Percentiles rank a stretch among this genome's conserved stretches.
These are phyloP conservation scores for Vickermania spadyakhi DNA, from an alignment of 208 protist species.

Conservation along the genomic window DNA sequence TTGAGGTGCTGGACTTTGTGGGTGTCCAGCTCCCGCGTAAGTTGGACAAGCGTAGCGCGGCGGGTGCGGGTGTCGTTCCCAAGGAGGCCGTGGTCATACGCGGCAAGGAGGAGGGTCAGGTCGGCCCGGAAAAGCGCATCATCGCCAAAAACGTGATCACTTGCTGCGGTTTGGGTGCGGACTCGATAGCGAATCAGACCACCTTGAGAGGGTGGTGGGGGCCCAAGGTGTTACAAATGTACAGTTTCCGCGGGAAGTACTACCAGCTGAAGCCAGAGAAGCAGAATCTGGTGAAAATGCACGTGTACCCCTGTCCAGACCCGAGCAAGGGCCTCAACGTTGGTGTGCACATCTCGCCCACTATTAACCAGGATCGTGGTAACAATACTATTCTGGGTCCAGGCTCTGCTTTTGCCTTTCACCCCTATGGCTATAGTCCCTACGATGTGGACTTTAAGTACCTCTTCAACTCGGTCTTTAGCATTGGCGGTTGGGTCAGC, in stretches of 20 bases:
- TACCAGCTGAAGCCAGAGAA: constrained; percentile 58
- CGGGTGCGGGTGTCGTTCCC: constrained; percentile 2
- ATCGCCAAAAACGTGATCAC: constrained; percentile 64
- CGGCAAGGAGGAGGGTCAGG: constrained; percentile 62
- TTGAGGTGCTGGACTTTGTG: constrained; percentile 68
- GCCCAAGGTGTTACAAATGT: constrained; percentile 51
- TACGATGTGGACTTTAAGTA: constrained; percentile 71
- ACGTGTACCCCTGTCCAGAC: constrained; percentile 72
- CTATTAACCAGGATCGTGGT: constrained; percentile 58
- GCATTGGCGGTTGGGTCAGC: constrained; percentile 65
- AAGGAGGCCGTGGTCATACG: constrained; percentile 69
- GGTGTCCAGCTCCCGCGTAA: constrained; percentile 24
- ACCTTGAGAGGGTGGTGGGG: constrained; percentile 32
- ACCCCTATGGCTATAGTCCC: constrained; percentile 75
- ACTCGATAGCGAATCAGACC: constrained; percentile 47
- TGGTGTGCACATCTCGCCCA: constrained; percentile 82
- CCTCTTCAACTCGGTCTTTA: constrained; percentile 53
- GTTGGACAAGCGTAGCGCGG: constrained; percentile 6
- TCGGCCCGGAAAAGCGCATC: constrained; percentile 60
- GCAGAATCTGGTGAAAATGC: constrained; percentile 45
- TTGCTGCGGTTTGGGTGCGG: constrained; percentile 78
- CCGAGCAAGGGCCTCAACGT: constrained; percentile 50
- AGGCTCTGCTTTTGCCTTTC: constrained; percentile 56
- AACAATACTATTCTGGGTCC: constrained; percentile 75
- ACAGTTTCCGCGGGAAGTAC: constrained; percentile 79